Base-by-base conservation (phyloP, 2,329 filamentous ascomycete species). In the Fusarium pininemorale region DNA sequence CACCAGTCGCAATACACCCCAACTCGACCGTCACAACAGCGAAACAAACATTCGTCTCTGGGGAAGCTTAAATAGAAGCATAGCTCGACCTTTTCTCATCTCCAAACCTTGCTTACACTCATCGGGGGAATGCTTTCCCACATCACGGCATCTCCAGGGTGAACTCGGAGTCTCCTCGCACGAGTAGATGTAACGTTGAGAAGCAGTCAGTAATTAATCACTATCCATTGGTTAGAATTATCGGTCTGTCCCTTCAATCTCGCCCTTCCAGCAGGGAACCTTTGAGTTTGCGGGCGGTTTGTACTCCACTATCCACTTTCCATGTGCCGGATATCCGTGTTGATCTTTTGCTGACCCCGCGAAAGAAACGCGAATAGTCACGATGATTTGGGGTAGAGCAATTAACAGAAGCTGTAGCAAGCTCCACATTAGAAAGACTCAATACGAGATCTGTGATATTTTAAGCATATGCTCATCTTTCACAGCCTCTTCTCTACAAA, bases 41-140 rank as follows among this genome's bases (percentile, higher is more conserved):
- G 0, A 39, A 6, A 39, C 7, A 26, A 1, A 39, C 14, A 9
- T 13, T 28, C 7, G 4, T 18, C 24, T 9, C 4, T 18, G 11
- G 20, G 11, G 20, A 55, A 55, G 51, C 51, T 30, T 55, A 55
- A 55, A 55, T 41, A 41, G 32, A 55, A 55, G 51, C 51, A 55
- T 55, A 41, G 51, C 20, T 12, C 4, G 7, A 41, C 8, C 4
- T 6, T 39, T 41, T 14, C 35, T 39, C 14, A 41, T 54, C 11
- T 8, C 37, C 26, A 22, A 41, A 18, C 32, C 24, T 54, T 12
- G 14, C 51, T 22, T 39, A 28, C 35, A 54, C 4, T 2, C 22
- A 6, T 13, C 35, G 51, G 24, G 4, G 10, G 24, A 41, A 41
- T 39, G 16, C 51, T 28, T 18, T 28, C 35, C 35, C 51, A 28